Evolutionary conservation across 176 grass and related monocot genomes (phyloP).

Genomic region (Triticum turgidum): DNA sequence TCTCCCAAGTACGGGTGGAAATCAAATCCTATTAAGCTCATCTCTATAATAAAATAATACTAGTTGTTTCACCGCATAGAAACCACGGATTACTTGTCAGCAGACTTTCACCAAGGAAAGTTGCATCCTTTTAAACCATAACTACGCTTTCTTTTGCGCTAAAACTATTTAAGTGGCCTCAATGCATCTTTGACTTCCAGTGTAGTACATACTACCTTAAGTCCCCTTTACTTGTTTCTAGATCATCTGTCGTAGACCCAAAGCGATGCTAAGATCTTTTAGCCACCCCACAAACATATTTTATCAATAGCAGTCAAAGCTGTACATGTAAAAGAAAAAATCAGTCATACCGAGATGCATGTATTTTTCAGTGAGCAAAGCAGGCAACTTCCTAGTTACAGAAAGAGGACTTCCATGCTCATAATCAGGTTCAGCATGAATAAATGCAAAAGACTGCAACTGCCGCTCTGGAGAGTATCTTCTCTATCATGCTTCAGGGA

Average conservation of each 20-base stretch:
- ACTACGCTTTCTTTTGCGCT: not conserved
- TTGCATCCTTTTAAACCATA: not conserved
- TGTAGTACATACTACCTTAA: not conserved
- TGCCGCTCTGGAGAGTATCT: not conserved
- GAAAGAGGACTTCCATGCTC: not conserved
- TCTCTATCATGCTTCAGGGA: constrained; percentile 1
- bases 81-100: not conserved
- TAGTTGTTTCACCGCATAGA: constrained; percentile 30
- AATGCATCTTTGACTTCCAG: constrained; percentile 19
- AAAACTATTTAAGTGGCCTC: constrained; percentile 22
- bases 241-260: constrained; percentile 17
- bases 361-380: not conserved
- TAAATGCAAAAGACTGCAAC: not conserved
- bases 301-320: constrained; percentile 22
- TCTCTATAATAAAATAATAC: not conserved
- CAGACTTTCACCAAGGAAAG: not conserved
- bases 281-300: constrained; percentile 3
- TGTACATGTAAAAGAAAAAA: not conserved
- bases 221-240: constrained; percentile 23
- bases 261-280: constrained; percentile 17
- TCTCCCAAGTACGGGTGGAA: not conserved
- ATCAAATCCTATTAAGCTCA: not conserved
- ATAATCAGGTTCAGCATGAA: not conserved
- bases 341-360: not conserved
- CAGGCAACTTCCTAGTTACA: not conserved